A percentile compares a stretch with the other conserved stretches of the same genome.
phyloP scores from a whole-genome alignment of 2,329 filamentous ascomycete species.

The Phialemoniopsis sp. region DNA sequence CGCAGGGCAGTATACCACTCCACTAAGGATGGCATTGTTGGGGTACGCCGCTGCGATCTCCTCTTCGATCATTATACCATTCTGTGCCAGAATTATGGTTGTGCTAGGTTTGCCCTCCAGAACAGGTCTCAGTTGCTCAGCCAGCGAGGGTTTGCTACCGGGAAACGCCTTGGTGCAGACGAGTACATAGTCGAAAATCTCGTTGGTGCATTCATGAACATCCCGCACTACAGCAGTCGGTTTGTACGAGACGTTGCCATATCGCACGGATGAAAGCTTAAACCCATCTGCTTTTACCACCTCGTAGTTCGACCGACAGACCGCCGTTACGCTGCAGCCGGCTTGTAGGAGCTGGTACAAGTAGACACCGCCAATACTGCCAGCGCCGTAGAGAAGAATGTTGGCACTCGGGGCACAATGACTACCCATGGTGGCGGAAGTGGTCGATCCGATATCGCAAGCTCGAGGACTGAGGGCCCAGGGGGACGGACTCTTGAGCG shows the following conservation, averaged over 20 bases:
- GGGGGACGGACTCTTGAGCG: no score
- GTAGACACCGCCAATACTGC: constrained; percentile 8
- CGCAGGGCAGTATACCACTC: constrained; percentile 4
- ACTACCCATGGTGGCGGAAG: no score
- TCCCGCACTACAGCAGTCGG: constrained; percentile 2
- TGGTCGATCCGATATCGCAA: no score
- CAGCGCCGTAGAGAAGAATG: constrained; percentile 8
- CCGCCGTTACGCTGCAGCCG: constrained; percentile 8
- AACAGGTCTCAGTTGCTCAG: constrained; percentile 8
- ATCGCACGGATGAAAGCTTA: constrained; percentile 8
- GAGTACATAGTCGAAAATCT: constrained; percentile 8
- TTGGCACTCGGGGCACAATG: no score
- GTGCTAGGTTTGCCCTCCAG: constrained; percentile 7
- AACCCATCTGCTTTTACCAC: constrained; percentile 8
- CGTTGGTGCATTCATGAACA: constrained; percentile 2
- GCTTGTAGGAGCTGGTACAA: constrained; percentile 7
- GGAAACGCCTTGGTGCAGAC: constrained; percentile 8
- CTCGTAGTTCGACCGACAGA: constrained; percentile 9
- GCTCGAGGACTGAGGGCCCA: no score
- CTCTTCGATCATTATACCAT: constrained; percentile 10
- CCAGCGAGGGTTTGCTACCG: no score
- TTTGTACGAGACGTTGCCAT: constrained; percentile 5
- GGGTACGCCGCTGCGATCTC: constrained; percentile 8
- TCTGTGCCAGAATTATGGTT: constrained; percentile 9
- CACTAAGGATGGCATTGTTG: constrained; percentile 5